Conservation (phyloP, 768 basidiomycete species). For the Lactifluus hygrophoroides region DNA sequence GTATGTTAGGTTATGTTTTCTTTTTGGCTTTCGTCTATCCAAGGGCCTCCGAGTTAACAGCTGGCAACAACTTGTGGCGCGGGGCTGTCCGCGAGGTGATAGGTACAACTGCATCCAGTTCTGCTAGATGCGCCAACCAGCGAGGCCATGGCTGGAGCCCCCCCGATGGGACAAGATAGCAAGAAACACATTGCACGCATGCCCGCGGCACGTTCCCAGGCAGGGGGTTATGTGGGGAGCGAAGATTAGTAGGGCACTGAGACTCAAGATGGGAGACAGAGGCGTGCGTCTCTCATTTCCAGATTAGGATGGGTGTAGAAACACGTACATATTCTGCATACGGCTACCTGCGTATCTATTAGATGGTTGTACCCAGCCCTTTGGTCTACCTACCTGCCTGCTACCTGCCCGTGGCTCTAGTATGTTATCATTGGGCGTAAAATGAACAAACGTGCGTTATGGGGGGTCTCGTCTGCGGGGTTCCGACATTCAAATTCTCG, state of each 20-base stretch:
- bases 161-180: not conserved
- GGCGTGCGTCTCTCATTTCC: not conserved
- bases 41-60: too few species aligned
- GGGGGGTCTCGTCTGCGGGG: too few species aligned
- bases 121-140: too few species aligned
- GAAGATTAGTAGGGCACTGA: not conserved
- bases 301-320: not conserved
- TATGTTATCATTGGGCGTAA: not conserved
- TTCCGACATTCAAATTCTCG: not conserved
- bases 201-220: not conserved
- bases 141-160: too few species aligned
- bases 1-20: too few species aligned
- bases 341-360: not conserved
- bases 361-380: not conserved
- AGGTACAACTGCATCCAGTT: not conserved
- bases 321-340: too few species aligned
- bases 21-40: too few species aligned
- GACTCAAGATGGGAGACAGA: too few species aligned
- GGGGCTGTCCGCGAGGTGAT: slow-evolving; percentile 2
- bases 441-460: not conserved
- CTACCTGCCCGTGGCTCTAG: not conserved
- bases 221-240: too few species aligned
- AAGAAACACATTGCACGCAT: not conserved
- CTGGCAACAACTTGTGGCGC: slow-evolving; percentile 1
- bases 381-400: not conserved